Percentiles rank a stretch among this genome's conserved stretches.
phyloP scores from a whole-genome alignment of 257 asterid genomes.

The Solanum lycopersicoides region DNA sequence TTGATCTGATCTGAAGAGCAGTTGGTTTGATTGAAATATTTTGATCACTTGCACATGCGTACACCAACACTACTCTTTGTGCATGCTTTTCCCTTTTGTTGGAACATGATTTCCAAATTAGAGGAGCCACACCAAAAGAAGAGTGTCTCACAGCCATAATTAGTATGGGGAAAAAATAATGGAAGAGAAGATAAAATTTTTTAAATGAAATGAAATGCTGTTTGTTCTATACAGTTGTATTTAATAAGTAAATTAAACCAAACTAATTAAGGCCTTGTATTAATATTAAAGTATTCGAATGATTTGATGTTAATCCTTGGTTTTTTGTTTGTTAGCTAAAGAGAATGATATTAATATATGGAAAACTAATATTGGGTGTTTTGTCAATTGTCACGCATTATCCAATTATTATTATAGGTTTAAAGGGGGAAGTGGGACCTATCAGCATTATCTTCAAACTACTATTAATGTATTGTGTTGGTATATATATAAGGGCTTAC shows the following conservation, averaged over 20 bases:
- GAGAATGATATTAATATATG: not conserved
- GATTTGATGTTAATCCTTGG: not conserved
- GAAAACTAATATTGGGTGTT: conserved; percentile 15
- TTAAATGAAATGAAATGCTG: not conserved
- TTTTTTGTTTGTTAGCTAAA: not conserved
- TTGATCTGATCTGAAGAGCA: conserved; percentile 31
- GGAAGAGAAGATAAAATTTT: not conserved
- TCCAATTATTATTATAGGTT: not conserved
- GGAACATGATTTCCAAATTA: not conserved
- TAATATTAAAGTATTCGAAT: not conserved
- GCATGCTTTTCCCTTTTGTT: not conserved
- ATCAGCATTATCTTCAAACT: conserved; percentile 45
- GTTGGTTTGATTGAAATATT: conserved; percentile 20
- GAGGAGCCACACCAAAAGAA: not conserved
- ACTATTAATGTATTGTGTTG: conserved; percentile 12
- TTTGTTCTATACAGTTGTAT: not conserved
- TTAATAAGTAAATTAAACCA: not conserved
- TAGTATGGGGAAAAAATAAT: not conserved
- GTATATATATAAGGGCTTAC: conserved; percentile 1
- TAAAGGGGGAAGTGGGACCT: conserved; percentile 28
- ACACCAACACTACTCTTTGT: not conserved
- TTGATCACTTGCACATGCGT: not conserved
- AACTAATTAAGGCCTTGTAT: not conserved
- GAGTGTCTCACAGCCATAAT: not conserved
- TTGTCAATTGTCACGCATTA: conserved; percentile 43